Base-by-base conservation (phyloP, 257 asterid genomes). In the Solanum pinnatisectum region DNA sequence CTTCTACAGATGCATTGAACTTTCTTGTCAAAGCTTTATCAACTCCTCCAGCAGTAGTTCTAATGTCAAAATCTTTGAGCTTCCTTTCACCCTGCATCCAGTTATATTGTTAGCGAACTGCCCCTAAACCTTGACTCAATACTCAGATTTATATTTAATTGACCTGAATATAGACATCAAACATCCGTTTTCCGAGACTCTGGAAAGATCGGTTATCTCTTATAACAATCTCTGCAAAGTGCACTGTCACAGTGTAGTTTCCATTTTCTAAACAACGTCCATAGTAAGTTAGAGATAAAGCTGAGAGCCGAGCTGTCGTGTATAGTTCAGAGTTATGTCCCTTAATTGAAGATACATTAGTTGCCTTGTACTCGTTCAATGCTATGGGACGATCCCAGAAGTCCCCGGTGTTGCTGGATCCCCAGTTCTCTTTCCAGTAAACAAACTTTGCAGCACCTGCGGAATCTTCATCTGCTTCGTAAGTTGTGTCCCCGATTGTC, bases 11-110 rank as follows among this genome's bases (percentile, higher is more conserved):
- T 7, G 73, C 89, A 10, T 5, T 36, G 65, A 86, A 82, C 7
- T 16, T 37, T 56, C 5, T 67, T 60, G 23, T 74, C 8, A 22
- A 27, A 23, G 84, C 65, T 84, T 81, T 76, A 60, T 86, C 87
- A 42, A 87, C 90, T 42, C 88, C 92, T 70, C 71, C 86, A 22
- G 92, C 92, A 83, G 13, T 78, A 44, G 59, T 59, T 87, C 27
- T 77, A 81, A 90, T 90, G 68, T 90, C 82, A 78, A 90, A 90
- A 84, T 90, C 89, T 88, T 86, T 49, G 6, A 27, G 67, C 35
- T 83, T 86, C 16, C 81, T 84, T 56, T 72, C 60, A 18, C 84
- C 92, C 92, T 90, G 83, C 36, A 68, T 15, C 42, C 33, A 37
- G 27, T 68, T 39, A 71, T 46, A 68, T 7, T 20, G n/a, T 78